Evolutionary conservation across 371 early-diverging fungal species (phyloP).

Genomic region (Mortierella sp.): DNA sequence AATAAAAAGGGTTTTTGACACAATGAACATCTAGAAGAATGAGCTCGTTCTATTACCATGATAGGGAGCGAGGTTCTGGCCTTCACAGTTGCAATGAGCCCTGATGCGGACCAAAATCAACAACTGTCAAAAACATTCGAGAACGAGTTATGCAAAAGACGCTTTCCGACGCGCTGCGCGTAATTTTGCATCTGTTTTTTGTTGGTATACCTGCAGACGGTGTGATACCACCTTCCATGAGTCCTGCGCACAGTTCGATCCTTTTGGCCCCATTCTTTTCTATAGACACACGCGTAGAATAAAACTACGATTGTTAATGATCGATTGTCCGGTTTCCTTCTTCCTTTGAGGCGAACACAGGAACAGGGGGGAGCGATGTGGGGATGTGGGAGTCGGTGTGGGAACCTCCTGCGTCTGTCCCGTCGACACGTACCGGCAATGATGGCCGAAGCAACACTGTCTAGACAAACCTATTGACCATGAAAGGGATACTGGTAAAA

Average conservation of each 20-base stretch:
- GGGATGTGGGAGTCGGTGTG: no score
- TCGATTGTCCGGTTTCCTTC: no score
- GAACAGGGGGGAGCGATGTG: no score
- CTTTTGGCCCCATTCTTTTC: constrained; percentile 62
- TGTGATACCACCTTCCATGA: constrained; percentile 62
- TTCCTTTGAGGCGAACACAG: no score
- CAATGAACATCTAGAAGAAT: no score
- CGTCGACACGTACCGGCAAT: constrained; percentile 35
- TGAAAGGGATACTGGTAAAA: background rate
- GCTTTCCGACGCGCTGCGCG: no score
- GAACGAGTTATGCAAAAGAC: no score
- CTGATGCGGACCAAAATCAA: constrained; percentile 22
- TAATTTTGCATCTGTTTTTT: no score
- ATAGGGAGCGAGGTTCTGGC: constrained; percentile 59
- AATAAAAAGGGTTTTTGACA: no score
- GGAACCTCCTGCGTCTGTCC: no score
- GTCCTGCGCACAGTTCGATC: constrained; percentile 68
- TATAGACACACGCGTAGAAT: constrained; percentile 5
- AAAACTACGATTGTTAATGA: no score
- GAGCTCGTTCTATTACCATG: constrained; percentile 53
- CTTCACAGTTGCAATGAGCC: constrained; percentile 55
- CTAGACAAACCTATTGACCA: constrained; percentile 58
- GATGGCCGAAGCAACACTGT: constrained; percentile 61
- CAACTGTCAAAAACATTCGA: no score
- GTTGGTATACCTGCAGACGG: constrained; percentile 52